Evolutionary conservation across 208 protist species (phyloP), one percentile per base, ranked within the genome.

Genomic region (Angomonas deanei): DNA sequence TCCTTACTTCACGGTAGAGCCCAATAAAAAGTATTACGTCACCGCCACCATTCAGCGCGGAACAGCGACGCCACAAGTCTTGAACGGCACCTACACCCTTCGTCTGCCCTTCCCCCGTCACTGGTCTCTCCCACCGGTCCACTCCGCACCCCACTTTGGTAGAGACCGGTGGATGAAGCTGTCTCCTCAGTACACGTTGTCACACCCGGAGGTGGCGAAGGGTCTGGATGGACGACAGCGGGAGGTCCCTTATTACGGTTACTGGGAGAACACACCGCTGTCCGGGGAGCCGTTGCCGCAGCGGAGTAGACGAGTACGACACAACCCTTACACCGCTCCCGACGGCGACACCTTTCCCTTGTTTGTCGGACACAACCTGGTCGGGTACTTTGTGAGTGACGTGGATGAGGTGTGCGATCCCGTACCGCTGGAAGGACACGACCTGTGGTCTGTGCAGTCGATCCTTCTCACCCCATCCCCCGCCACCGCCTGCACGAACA

Each of bases 361-460:
- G 13, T 82, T 79, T 46, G n/a, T 83, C 17, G 88, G 88, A 6
- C 66, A 62, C 19, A 94, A 94, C 61, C 30, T 78, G 0, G 21
- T 95, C 28, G 70, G 75, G n/a, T 92, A 83, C 64, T 68, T 80
- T 38, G 77, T 90, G 30, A 63, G 62, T 6, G 88, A 95, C 58
- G 70, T 80, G 42, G 88, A 95, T 47, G 85, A 84, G 38, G 83
- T 91, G 24, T 95, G 88, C 64, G 76, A 86, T 3, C 76, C 88
- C 0, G 76, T 82, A 4, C 26, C 74, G 31, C 54, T 95, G 1
- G 88, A 92, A 64, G 59, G 30, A 13, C 85, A 72, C 2, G 81
- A 92, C 30, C 23, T 91, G 11, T 95, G 85, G 85, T 69, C 84
- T 0, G 62, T 95, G 42, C 88, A 95, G 57, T 66, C 67, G n/a